Evolutionary conservation across 1,284 basidiomycete genomes (phyloP).

Genomic region (Farysia itapuensis): DNA sequence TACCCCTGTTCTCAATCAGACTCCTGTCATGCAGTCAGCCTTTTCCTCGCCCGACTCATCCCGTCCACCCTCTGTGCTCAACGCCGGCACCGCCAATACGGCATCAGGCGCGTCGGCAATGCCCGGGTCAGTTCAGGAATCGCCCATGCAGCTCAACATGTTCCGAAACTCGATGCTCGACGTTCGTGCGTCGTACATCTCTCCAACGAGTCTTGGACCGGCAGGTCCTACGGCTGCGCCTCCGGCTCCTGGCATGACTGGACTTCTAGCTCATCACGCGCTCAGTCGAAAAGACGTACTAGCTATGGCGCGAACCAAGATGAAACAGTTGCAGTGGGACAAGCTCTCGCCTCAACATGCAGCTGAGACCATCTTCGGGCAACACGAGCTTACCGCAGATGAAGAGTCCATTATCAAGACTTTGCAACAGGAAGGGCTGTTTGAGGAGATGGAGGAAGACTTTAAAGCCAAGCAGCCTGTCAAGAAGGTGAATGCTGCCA

Average conservation of each 20-base stretch:
- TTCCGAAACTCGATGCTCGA: constrained; percentile 54
- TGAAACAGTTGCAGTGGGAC: constrained; percentile 99
- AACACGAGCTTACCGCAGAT: constrained; percentile 29
- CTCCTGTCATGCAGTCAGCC: constrained; percentile 26
- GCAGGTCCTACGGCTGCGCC: constrained; percentile 52
- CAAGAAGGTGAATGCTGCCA: constrained; percentile 58
- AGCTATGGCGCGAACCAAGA: constrained; percentile 81
- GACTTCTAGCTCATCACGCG: constrained; percentile 32
- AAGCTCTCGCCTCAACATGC: constrained; percentile 65
- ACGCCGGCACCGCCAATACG: constrained; percentile 57
- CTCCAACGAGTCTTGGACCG: constrained; percentile 29
- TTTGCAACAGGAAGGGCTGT: constrained; percentile 68
- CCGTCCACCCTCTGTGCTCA: constrained; percentile 36
- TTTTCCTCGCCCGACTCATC: constrained; percentile 38
- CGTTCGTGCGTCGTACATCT: constrained; percentile 50
- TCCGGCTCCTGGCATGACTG: constrained; percentile 68
- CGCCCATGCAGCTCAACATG: constrained; percentile 22
- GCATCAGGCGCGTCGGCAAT: constrained; percentile 62
- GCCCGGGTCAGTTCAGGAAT: constrained; percentile 41
- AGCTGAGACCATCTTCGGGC: constrained; percentile 56
- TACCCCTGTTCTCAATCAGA: constrained; percentile 6
- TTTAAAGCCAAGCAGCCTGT: constrained; percentile 93
- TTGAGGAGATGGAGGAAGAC: constrained; percentile 95
- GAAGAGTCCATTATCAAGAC: constrained; percentile 40
- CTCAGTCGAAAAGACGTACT: constrained; percentile 74